Conservation (phyloP, 371 early-diverging fungal genomes). For the Mortierella sp. region DNA sequence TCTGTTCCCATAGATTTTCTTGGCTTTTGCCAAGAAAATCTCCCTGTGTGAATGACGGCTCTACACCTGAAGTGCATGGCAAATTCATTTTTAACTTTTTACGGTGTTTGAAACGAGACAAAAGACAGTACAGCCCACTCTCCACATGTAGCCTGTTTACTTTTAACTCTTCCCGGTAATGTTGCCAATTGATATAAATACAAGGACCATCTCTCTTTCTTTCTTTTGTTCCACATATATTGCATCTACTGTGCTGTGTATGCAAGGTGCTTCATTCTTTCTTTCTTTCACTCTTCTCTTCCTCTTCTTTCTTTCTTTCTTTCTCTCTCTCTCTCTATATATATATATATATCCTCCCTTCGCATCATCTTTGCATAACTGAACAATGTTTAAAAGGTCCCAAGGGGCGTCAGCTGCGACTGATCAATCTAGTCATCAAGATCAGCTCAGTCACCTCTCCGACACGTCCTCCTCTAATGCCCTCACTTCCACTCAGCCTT, state of each 20-base stretch:
- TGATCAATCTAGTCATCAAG: not conserved
- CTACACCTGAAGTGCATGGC: too few relatives aligned
- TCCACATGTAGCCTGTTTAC: too few relatives aligned
- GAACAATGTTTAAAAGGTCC: not conserved
- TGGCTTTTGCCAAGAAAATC: constrained; percentile 43
- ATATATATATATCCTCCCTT: too few relatives aligned
- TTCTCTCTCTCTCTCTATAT: not conserved
- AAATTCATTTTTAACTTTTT: too few relatives aligned
- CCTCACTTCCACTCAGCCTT: not conserved
- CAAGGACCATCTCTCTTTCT: not conserved
- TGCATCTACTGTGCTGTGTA: not conserved
- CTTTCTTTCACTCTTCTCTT: too few relatives aligned
- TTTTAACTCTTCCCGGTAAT: too few relatives aligned
- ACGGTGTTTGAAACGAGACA: too few relatives aligned
- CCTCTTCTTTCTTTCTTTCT: not conserved
- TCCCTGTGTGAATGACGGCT: too few relatives aligned
- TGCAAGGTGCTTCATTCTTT: too few relatives aligned
- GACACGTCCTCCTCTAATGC: constrained; percentile 33
- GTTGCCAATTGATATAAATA: too few relatives aligned
- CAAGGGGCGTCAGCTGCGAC: not conserved
- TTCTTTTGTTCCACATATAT: not conserved
- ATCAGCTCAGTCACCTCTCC: constrained; percentile 15
- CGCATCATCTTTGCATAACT: not conserved
- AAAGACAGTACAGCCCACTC: not conserved
- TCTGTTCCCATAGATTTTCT: constrained; percentile 3